Evolutionary conservation across 805 yeast genomes (phyloP).

Genomic region (Starmerella vaccinii): DNA sequence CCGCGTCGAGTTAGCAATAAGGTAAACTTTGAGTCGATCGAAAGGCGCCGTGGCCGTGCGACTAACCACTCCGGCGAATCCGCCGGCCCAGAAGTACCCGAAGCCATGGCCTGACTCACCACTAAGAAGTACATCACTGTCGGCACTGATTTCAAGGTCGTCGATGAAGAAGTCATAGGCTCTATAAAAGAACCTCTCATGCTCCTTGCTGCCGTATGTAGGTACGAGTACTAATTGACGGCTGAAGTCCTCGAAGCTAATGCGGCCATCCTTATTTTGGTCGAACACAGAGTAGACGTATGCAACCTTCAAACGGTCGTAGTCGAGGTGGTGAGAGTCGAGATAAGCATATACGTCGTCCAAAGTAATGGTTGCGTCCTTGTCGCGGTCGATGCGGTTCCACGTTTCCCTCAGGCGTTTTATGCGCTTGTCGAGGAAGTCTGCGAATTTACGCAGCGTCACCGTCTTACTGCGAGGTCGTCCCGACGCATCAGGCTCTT

Average conservation of each 20-base stretch:
- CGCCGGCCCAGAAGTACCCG: slow-evolving; percentile 91
- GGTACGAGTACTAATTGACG: slow-evolving; percentile 78
- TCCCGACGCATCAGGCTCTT: not conserved
- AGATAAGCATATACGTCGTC: slow-evolving; percentile 47
- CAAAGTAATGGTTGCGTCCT: slow-evolving; percentile 16
- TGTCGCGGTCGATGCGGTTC: slow-evolving; percentile 24
- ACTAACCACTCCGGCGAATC: slow-evolving; percentile 88
- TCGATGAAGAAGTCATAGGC: slow-evolving; percentile 75
- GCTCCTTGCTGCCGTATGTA: slow-evolving; percentile 36
- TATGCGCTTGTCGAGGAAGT: slow-evolving; percentile 25
- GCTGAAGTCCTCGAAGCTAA: slow-evolving; percentile 79
- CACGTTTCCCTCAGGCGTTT: slow-evolving; percentile 24
- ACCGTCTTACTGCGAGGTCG: slow-evolving; percentile 1
- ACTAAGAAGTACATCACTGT: slow-evolving; percentile 82
- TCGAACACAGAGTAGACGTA: slow-evolving; percentile 48
- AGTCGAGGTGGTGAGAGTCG: slow-evolving; percentile 42
- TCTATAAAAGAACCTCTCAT: slow-evolving; percentile 40
- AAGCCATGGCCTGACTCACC: slow-evolving; percentile 71
- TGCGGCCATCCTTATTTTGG: slow-evolving; percentile 48
- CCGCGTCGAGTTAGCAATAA: slow-evolving; percentile 57
- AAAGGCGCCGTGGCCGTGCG: slow-evolving; percentile 96
- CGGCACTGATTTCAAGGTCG: slow-evolving; percentile 72
- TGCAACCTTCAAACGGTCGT: slow-evolving; percentile 45
- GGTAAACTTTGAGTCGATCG: slow-evolving; percentile 84
- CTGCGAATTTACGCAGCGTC: slow-evolving; percentile 16